phyloP scores from a whole-genome alignment of 2,329 filamentous ascomycete genomes.

The Colletotrichum navitas region DNA sequence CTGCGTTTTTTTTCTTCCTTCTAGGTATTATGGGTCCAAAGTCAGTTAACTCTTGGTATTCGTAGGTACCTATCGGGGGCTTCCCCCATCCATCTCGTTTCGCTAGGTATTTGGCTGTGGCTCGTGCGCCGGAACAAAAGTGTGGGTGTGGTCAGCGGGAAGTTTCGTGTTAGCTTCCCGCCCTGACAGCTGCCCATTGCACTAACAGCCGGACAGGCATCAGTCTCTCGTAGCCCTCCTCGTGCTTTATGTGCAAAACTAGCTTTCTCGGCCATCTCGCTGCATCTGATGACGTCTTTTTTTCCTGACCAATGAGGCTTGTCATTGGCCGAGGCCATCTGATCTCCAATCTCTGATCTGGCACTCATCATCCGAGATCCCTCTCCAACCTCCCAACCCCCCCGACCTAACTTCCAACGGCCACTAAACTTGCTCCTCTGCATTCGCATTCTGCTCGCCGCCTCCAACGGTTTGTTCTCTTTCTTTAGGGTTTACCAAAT shows the following conservation, averaged over 20 bases:
- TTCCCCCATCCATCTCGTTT: neutral
- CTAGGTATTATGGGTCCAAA: neutral
- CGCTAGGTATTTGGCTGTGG: slow-evolving; percentile 15
- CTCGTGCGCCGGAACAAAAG: slow-evolving; percentile 4
- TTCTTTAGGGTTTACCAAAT: slow-evolving; percentile 4
- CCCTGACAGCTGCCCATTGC: neutral
- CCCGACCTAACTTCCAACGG: slow-evolving; percentile 12
- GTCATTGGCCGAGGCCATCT: slow-evolving; percentile 30
- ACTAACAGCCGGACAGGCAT: slow-evolving; percentile 27
- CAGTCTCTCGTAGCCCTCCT: neutral
- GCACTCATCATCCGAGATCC: slow-evolving; percentile 28
- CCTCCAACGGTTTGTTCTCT: slow-evolving; percentile 4
- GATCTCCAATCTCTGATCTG: slow-evolving; percentile 39
- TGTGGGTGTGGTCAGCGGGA: slow-evolving; percentile 13
- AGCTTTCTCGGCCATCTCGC: slow-evolving; percentile 24
- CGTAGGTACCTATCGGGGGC: too few relatives aligned
- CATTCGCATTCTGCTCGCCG: neutral
- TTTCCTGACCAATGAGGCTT: neutral
- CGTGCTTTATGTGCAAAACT: neutral
- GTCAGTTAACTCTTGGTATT: too few relatives aligned
- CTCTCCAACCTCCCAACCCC: neutral
- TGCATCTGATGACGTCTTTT: slow-evolving; percentile 25
- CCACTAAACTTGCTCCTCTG: neutral
- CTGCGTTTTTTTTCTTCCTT: slow-evolving; percentile 5
- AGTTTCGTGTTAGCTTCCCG: slow-evolving; percentile 34